phyloP scores from a whole-genome alignment of 257 asterid species.

The Salvia rosmarinus region DNA sequence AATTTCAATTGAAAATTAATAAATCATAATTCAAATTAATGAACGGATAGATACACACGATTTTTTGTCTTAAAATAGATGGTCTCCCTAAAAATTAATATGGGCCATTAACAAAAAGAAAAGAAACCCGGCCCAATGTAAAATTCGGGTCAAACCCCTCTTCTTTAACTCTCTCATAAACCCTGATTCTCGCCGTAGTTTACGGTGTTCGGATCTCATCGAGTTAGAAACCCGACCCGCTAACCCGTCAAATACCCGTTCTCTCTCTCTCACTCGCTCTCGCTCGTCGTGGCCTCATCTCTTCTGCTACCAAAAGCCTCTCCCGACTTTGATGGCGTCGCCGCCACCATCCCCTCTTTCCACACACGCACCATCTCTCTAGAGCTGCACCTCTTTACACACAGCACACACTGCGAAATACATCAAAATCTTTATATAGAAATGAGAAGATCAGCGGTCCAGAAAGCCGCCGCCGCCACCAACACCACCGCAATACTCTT shows the following conservation, averaged over 20 bases:
- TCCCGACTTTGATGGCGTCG: constrained; percentile 47
- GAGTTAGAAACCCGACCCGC: constrained; percentile 39
- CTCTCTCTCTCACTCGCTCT: constrained; percentile 5
- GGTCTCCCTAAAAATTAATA: too few species aligned
- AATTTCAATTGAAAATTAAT: too few species aligned
- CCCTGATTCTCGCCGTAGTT: constrained; percentile 27
- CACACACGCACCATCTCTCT: constrained; percentile 24
- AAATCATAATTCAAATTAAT: too few species aligned
- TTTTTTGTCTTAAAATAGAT: too few species aligned
- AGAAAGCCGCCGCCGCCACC: constrained; percentile 39
- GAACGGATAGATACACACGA: too few species aligned
- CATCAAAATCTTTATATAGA: constrained; percentile 39
- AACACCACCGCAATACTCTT: constrained; percentile 48
- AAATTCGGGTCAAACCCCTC: background rate
- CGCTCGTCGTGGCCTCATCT: constrained; percentile 41
- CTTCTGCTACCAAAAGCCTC: constrained; percentile 35
- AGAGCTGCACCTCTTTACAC: background rate
- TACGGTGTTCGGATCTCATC: constrained; percentile 30
- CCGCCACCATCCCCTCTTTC: constrained; percentile 33
- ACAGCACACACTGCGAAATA: constrained; percentile 3
- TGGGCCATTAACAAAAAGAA: background rate
- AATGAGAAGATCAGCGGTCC: constrained; percentile 49
- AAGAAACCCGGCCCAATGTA: background rate
- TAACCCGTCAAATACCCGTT: constrained; percentile 21
- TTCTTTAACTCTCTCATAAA: background rate